Evolutionary conservation across 2,329 filamentous ascomycete species (phyloP), one percentile per base, ranked within the genome.

Genomic region (Trichoderma pleuroti): DNA sequence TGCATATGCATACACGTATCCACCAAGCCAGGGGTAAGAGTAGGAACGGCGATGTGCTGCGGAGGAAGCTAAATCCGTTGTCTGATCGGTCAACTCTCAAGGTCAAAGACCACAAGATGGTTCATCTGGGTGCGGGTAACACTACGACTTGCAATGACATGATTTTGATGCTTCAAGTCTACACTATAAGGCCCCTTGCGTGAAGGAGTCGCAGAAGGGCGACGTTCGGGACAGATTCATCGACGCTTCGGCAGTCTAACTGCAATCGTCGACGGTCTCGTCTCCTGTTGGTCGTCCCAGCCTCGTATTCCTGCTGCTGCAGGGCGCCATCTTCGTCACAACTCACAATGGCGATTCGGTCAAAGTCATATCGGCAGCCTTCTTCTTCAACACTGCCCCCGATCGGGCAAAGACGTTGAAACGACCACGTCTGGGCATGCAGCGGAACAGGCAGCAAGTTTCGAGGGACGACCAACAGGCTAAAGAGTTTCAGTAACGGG

Each of bases 401-500:
- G 67, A 70, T 70, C 59, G 59, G 60, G 36, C 62, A 26, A 46
- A 49, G 54, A 59, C 18, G 52, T 63, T 59, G 57, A 70, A 70
- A 70, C 67, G 24, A 16, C 57, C 39, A 69, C 34, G 28, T 32
- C 30, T 49, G 56, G 34, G n/a, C 21, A 18, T 69, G 56, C 21
- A 49, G 49, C 57, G 30, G 66, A 62, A 62, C 66, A 70, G 59
- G 66, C 66, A 62, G 36, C 56, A 69, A 62, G 66, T 54, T 61
- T 69, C 39, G 30, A 78, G 70, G 54, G 54, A 80, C 79, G 10
- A 30, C 65, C 52, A 68, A 60, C 28, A 26, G 65, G 36, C 56
- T 68, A 65, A 65, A 63, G 26, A 65, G 16, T 10, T 34, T 34
- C 42, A 34, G 26, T 2, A 56, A 39, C 32, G 36, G 36, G 49